Conservation (phyloP, 1,284 basidiomycete genomes). For the Entoloma clypeatum region DNA sequence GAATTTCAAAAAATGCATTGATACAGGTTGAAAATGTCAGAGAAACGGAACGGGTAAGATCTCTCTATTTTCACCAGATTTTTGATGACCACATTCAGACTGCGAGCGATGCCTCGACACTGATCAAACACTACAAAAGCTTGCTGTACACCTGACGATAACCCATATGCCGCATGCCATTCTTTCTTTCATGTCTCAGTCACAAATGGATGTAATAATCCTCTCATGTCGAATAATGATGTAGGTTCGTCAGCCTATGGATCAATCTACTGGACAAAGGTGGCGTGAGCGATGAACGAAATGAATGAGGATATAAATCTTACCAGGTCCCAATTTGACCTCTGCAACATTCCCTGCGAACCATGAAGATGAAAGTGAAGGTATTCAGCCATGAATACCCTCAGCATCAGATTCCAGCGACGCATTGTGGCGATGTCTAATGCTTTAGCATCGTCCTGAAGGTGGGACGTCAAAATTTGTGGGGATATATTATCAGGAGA, state of each 20-base stretch:
- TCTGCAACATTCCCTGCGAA: slow-evolving; percentile 22
- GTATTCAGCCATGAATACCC: slow-evolving; percentile 90
- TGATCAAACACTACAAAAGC: slow-evolving; percentile 37
- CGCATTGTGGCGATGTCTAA: slow-evolving; percentile 85
- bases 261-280: slow-evolving; percentile 24
- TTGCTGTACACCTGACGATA: slow-evolving; percentile 23
- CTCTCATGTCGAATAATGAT: too few species aligned
- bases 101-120: slow-evolving; percentile 34
- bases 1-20: slow-evolving; percentile 29
- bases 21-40: slow-evolving; percentile 29
- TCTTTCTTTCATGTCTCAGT: not conserved
- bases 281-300: slow-evolving; percentile 3
- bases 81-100: slow-evolving; percentile 20
- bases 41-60: slow-evolving; percentile 30
- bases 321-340: slow-evolving; percentile 36
- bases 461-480: not conserved
- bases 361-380: slow-evolving; percentile 62
- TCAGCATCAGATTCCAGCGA: slow-evolving; percentile 86
- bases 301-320: slow-evolving; percentile 11
- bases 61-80: not conserved
- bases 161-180: not conserved
- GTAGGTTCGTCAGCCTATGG: too few species aligned
- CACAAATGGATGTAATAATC: not conserved
- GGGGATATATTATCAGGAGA: not conserved
- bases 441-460: slow-evolving; percentile 83